Percentiles rank a stretch among this genome's conserved stretches.
These are phyloP conservation scores for Heteromeles arbutifolia DNA, from an alignment of 306 rosid species.

Conservation along the genomic window DNA sequence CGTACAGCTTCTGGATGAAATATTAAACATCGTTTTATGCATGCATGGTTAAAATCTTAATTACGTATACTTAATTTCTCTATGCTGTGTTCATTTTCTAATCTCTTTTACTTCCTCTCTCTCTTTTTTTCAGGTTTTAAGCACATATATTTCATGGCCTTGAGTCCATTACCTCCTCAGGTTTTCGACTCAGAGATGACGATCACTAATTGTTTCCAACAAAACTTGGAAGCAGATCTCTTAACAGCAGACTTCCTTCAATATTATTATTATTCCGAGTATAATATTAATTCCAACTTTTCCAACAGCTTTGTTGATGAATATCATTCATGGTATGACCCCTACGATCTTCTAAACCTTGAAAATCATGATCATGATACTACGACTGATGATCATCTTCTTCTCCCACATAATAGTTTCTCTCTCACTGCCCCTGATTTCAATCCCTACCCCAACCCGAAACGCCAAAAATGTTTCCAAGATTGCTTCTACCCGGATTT, in stretches of 20 bases:
- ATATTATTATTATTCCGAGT: not conserved
- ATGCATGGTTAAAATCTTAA: not conserved
- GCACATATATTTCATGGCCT: not conserved
- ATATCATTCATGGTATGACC: not conserved
- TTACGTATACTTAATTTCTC: not conserved
- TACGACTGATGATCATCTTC: not conserved
- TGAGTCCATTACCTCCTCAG: not conserved
- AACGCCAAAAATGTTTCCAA: not conserved
- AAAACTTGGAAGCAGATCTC: slow-evolving; percentile 2
- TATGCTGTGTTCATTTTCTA: not conserved
- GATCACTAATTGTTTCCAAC: not conserved
- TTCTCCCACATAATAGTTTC: not conserved
- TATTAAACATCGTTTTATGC: not conserved
- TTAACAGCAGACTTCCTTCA: not conserved
- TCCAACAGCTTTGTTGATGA: not conserved
- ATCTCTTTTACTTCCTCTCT: not conserved
- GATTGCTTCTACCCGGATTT: not conserved
- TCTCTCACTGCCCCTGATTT: not conserved
- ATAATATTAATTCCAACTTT: not conserved
- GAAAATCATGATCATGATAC: not conserved
- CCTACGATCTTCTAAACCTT: not conserved
- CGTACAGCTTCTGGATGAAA: not conserved
- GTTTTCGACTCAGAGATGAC: not conserved
- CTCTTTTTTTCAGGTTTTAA: not conserved
- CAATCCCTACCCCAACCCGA: not conserved